Conservation (phyloP, 2,329 filamentous ascomycete genomes). For the Fusarium xyrophilum region DNA sequence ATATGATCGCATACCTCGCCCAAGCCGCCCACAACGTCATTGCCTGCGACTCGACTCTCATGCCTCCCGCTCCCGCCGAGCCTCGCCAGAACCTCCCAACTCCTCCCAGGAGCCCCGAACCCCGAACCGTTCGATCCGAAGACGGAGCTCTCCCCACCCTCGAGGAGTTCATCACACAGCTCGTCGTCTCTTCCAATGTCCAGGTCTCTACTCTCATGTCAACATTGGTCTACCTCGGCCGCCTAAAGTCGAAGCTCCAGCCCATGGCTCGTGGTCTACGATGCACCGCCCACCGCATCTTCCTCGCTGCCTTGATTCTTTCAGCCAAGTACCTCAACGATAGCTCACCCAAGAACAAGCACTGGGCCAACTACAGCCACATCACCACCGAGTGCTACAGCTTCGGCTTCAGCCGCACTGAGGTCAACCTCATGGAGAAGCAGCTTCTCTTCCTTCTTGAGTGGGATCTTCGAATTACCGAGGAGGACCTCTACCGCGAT, state of each 20-base stretch:
- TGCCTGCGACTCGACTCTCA: conserved; percentile 72
- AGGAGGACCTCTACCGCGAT: conserved; percentile 85
- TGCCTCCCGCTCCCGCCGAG: conserved; percentile 53
- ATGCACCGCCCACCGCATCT: conserved; percentile 97
- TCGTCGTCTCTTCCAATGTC: conserved; percentile 92
- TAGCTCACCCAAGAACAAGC: conserved; percentile 99
- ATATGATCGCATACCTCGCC: conserved; percentile 82
- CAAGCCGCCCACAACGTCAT: conserved; percentile 79
- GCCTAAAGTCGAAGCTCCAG: conserved; percentile 83
- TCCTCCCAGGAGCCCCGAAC: conserved; percentile 59
- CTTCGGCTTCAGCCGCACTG: conserved; percentile 92
- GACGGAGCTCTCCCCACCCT: conserved; percentile 74
- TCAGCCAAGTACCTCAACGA: conserved; percentile 98
- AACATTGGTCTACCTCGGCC: conserved; percentile 88
- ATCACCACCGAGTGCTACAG: conserved; percentile 69
- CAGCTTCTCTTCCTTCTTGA: conserved; percentile 93
- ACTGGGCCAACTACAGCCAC: conserved; percentile 94
- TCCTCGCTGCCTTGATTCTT: conserved; percentile 83
- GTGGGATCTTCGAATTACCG: conserved; percentile 88
- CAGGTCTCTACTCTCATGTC: conserved; percentile 98
- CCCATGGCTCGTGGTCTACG: conserved; percentile 95
- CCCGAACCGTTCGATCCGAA: conserved; percentile 55
- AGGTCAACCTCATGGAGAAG: conserved; percentile 99
- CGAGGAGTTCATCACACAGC: conserved; percentile 88
- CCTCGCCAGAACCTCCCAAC: conserved; percentile 52